Evolutionary conservation across 345 rosid genomes (phyloP), one percentile per base, ranked within the genome.

Genomic region (Sonneratia alba): DNA sequence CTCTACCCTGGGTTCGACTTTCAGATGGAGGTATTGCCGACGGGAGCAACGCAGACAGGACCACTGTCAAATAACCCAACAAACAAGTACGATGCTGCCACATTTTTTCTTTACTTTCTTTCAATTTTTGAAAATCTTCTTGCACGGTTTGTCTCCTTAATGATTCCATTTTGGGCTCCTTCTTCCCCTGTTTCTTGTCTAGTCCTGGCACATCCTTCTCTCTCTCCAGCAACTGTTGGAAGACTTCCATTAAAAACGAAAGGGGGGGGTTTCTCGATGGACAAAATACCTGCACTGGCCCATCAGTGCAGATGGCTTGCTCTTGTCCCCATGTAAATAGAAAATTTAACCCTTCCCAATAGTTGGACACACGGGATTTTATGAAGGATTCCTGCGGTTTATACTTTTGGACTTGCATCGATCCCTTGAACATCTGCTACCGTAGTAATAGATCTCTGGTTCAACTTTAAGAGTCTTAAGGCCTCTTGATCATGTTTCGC

Each of bases 51-150:
- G 12, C n/a, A 8, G 63, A 57, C 63, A n/a, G 27, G 63, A 57
- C 63, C 13, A 57, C 63, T 57, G 63, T 57, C 63, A 22, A n/a
- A 57, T 22, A n/a, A n/a, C 32, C 55, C 63, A 57, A 57, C 63
- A 7, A 57, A 57, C 8, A n/a, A 53, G 1, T 4, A 14, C 43
- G 43, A 40, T 4, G 43, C 43, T 1, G 43, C 43, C 43, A 47
- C 51, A 47, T 47, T 47, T 11, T 14, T 7, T 47, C 14, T 47
- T 47, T 14, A 6, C 16, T 2, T 11, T 47, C 14, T 47, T 47
- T 11, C 16, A 6, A 2, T 47, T 47, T 53, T 53, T 53, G 63
- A 57, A 8, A 22, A 57, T 57, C 34, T 57, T 57, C 12, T n/a
- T 57, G 32, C 32, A 32, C 12, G 27, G 32, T 57, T 22, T 57